A percentile compares a stretch with the other conserved stretches of the same genome.
Evolutionary conservation across 129 eudicot species (phyloP).

Genomic region (Helichrysum umbraculigerum): DNA sequence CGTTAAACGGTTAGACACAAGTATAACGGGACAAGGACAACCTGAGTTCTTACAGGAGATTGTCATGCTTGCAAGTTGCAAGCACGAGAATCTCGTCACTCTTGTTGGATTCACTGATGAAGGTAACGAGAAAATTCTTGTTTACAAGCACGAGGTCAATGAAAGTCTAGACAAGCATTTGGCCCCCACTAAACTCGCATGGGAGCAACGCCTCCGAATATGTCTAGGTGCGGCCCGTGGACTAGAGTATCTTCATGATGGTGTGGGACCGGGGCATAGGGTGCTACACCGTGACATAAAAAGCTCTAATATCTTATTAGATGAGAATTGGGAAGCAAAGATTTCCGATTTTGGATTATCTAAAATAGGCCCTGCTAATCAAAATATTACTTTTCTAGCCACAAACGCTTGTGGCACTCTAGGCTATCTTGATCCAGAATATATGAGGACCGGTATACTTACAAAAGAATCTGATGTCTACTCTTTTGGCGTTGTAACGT

Average conservation of each 20-base stretch:
- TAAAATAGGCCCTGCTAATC: conserved; percentile 17
- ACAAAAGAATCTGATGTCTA: too few species aligned
- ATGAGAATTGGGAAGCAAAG: too few species aligned
- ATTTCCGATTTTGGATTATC: too few species aligned
- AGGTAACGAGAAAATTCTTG: background rate
- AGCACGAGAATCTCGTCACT: conserved; percentile 11
- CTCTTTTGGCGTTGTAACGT: conserved; percentile 21
- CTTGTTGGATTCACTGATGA: too few species aligned
- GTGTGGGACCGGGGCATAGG: conserved; percentile 13
- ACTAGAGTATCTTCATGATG: conserved; percentile 17
- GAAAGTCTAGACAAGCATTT: too few species aligned
- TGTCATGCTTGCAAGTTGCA: conserved; percentile 17
- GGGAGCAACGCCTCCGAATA: conserved; percentile 21
- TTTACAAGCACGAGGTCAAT: conserved; percentile 11
- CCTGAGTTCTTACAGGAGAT: conserved; percentile 7
- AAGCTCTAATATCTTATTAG: conserved; percentile 15
- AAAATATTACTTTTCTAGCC: conserved; percentile 17
- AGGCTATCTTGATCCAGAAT: conserved; percentile 20
- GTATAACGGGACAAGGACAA: conserved; percentile 16
- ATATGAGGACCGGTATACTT: background rate
- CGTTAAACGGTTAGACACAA: too few species aligned
- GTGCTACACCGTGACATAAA: conserved; percentile 27
- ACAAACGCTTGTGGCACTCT: conserved; percentile 9
- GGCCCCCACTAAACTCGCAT: conserved; percentile 1
- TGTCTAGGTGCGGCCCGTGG: too few species aligned